Base-by-base conservation (phyloP, 208 protist genomes). In the Trypanosoma melophagium region DNA sequence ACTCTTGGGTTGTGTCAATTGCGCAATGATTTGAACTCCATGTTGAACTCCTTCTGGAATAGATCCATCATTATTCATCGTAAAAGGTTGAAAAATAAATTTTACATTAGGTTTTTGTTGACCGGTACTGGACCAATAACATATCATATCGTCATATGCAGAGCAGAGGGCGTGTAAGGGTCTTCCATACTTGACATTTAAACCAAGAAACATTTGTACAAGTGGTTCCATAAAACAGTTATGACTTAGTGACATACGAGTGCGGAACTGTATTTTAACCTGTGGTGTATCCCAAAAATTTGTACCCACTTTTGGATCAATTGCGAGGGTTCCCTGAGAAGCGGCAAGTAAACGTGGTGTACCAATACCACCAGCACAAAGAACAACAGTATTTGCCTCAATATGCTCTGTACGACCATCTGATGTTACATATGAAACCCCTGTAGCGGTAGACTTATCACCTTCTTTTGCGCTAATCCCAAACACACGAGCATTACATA, bases 81-180 rank as follows among this genome's bases (percentile, higher is more conserved):
- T 94, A 60, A 94, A 94, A 21, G 89, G 89, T 70, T 94, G 89
- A 51, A 94, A 90, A 56, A 83, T 68, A 51, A 94, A 80, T 50
- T 86, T 79, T 8, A 90, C 81, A 50, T 92, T 79, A 12, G 86
- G 88, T 44, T n/a, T 24, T 67, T 51, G 55, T 71, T 49, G 68
- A 54, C 68, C 74, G 16, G 74, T 87, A 24, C 71, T 84, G 38
- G 84, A 84, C 78, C 81, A 89, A 71, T 86, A 92, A 51, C 79
- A 69, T 31, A 88, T 51, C 31, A 94, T 76, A 58, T 94, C 89
- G 31, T 94, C 89, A 68, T 81, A 94, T 58, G 79, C 87, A 14
- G 88, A 94, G 42, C 78, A 74, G 51, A 91, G 60, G 35, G 79
- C 80, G 3, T 81, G 60, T 60, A 77, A 50, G 19, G 86, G 80